Conservation (phyloP, 1,139 yeast genomes). For the Diutina siamensis region DNA sequence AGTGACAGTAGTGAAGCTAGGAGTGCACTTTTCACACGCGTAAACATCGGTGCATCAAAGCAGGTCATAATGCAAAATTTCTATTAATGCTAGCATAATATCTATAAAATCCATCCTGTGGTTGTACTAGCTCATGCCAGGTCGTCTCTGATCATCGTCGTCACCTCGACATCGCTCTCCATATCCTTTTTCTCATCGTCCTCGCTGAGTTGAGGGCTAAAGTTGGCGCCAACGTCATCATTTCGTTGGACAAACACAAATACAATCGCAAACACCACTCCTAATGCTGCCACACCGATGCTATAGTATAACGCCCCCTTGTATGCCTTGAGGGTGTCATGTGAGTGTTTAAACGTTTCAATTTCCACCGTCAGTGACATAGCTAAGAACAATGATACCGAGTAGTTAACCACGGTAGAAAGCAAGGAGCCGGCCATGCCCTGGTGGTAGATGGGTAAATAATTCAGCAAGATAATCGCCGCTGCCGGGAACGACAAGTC, state of each 20-base stretch:
- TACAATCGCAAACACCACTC: constrained; percentile 19
- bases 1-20: too few relatives aligned
- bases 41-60: background rate
- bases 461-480: constrained; percentile 36
- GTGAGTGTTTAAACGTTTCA: constrained; percentile 14
- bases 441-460: constrained; percentile 43
- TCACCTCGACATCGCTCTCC: background rate
- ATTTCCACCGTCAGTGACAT: constrained; percentile 50
- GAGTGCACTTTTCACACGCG: too few relatives aligned
- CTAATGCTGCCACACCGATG: constrained; percentile 25
- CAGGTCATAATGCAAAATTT: too few relatives aligned
- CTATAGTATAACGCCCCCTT: constrained; percentile 35
- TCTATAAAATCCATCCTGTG: too few relatives aligned
- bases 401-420: constrained; percentile 49
- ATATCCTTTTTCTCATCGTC: background rate
- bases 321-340: constrained; percentile 21
- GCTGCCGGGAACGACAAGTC: constrained; percentile 59
- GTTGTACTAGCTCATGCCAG: too few relatives aligned
- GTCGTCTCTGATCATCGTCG: background rate
- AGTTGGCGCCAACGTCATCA: background rate
- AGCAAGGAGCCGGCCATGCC: constrained; percentile 59
- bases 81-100: background rate
- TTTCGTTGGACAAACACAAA: constrained; percentile 18
- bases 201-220: background rate
- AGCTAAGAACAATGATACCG: constrained; percentile 54